Conservation (phyloP, 1,284 basidiomycete species). For the Malassezia equina region DNA sequence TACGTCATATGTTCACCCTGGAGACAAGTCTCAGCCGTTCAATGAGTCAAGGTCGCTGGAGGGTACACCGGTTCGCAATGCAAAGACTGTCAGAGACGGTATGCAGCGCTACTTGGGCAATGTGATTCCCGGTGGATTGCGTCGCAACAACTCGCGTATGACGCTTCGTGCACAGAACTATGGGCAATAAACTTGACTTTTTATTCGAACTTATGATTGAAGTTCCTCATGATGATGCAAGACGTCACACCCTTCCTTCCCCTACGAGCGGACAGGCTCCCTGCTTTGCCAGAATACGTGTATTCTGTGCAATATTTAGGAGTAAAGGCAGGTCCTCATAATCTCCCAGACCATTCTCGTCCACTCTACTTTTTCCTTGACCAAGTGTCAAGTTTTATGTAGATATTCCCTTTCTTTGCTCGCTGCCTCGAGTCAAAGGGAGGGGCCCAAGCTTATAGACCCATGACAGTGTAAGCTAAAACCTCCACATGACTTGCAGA, state of each 20-base stretch:
- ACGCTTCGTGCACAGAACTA: slow-evolving; percentile 29
- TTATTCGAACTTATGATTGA: background rate
- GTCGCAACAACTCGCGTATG: slow-evolving; percentile 27
- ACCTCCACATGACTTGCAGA: background rate
- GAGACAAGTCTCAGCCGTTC: background rate
- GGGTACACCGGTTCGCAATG: slow-evolving; percentile 7
- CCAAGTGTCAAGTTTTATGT: background rate
- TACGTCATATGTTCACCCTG: background rate
- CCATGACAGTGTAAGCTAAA: slow-evolving; percentile 9
- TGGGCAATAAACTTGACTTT: slow-evolving; percentile 6
- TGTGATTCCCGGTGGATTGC: slow-evolving; percentile 33
- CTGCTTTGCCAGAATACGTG: background rate
- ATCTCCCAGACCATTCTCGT: background rate
- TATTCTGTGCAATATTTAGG: background rate
- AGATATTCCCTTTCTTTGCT: slow-evolving; percentile 14
- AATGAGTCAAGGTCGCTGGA: slow-evolving; percentile 1
- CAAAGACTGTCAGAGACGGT: slow-evolving; percentile 11
- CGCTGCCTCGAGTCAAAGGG: slow-evolving; percentile 10
- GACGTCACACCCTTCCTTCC: background rate
- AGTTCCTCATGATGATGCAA: background rate
- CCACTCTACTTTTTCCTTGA: background rate
- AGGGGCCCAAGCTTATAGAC: slow-evolving; percentile 19
- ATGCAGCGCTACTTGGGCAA: slow-evolving; percentile 36
- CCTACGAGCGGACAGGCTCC: background rate
- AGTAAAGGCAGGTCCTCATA: background rate